Percentiles rank a stretch among this genome's conserved stretches.
Conservation (phyloP, 1,139 yeast genomes). For the Kodamaea fungicola region DNA sequence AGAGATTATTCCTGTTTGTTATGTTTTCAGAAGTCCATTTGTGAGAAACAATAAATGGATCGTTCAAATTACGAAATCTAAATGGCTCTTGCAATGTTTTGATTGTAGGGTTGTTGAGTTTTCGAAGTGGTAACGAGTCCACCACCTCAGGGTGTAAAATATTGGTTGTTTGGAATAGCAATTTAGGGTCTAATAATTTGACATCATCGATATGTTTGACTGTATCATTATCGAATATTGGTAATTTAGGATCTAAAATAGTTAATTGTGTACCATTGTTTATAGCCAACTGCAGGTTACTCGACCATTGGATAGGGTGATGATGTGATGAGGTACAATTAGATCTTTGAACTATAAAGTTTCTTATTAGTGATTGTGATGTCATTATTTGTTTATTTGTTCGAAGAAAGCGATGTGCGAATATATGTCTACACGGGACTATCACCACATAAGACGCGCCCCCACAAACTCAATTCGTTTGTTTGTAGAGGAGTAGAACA, state of each 20-base stretch:
- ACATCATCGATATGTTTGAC: constrained; percentile 13
- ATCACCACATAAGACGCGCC: too few species aligned
- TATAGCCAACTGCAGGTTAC: constrained; percentile 36
- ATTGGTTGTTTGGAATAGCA: constrained; percentile 25
- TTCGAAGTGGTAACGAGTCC: constrained; percentile 28
- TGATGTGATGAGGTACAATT: constrained; percentile 19
- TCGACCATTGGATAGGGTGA: constrained; percentile 38
- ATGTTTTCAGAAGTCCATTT: constrained; percentile 31
- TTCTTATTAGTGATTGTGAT: constrained; percentile 15
- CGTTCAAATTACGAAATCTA: constrained; percentile 28
- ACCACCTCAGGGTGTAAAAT: constrained; percentile 29
- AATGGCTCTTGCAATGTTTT: constrained; percentile 29
- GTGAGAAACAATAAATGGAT: constrained; percentile 34
- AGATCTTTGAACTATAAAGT: constrained; percentile 20
- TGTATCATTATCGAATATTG: constrained; percentile 28
- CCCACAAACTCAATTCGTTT: too few species aligned
- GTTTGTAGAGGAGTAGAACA: too few species aligned
- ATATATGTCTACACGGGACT: neutral
- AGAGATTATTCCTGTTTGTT: constrained; percentile 24
- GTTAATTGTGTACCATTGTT: constrained; percentile 33
- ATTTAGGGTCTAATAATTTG: constrained; percentile 24
- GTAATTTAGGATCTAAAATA: constrained; percentile 39
- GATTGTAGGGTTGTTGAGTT: constrained; percentile 24
- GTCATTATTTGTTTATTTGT: constrained; percentile 4
- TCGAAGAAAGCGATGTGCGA: neutral